Base-by-base conservation (phyloP, 768 basidiomycete genomes). In the Melanogaster broomeanus region DNA sequence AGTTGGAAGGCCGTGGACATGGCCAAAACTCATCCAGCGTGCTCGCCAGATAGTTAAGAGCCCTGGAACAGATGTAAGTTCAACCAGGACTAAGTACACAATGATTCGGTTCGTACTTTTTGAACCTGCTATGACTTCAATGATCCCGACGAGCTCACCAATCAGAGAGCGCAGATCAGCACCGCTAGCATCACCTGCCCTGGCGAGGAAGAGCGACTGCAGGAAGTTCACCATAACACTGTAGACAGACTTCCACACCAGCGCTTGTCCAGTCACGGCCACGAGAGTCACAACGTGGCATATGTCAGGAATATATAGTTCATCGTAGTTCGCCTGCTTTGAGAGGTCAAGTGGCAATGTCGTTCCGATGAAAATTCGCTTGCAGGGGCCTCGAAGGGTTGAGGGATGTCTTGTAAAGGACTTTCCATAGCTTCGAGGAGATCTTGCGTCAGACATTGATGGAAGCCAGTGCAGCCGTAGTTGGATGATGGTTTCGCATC, bases 1-100 rank as follows among this genome's bases (percentile, higher is more conserved):
- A 88, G 80, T 61, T 96, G 94, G 73, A 96, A 96, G 19, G 93
- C 92, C 0, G 89, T 90, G 1, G 90, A 84, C 1, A 90, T 88
- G 13, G 93, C 83, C 51, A 97, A n/a, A 67, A 37, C 90, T 85
- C 88, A 93, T 93, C 93, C 93, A 96, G 31, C 94, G 79, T 22
- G 93, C 91, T 52, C 88, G 81, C 94, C 94, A 97, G 3, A 89
- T 81, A 62, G 96, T 97, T 27, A 89, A 71, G 3, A 92, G 68
- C 11, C 86, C 90, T 90, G 48, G 18, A 48, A 42, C 53, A 41
- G 61, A 42, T 38, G 28, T 65, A 30, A 66, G 44, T 33, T 40
- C 34, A 24, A 44, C 11, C 41, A 34, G 21, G 3, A 6, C 6
- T n/a, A 27, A 19, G 40, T 11, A 25, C 9, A n/a, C 2, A 21